Conservation (phyloP, 345 rosid species). For the Erucastrum elatum region DNA sequence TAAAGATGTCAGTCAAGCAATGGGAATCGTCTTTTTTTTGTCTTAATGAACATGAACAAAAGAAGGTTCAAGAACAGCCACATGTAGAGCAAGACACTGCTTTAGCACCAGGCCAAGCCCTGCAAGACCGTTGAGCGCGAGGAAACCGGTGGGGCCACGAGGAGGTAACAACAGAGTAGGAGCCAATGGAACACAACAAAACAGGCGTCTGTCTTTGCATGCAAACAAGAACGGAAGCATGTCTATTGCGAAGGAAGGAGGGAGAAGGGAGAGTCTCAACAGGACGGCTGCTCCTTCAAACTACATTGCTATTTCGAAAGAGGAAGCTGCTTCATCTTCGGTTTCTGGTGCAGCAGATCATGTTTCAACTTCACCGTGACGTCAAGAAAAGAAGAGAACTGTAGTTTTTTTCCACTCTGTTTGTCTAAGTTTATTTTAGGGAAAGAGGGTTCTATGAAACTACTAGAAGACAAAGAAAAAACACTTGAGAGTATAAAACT, state of each 20-base stretch:
- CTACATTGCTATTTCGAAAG: constrained; percentile 79
- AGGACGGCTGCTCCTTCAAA: constrained; percentile 77
- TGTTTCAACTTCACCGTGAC: constrained; percentile 72
- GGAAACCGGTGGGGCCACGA: constrained; percentile 70
- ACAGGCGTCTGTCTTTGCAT: constrained; percentile 80
- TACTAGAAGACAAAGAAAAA: constrained; percentile 12
- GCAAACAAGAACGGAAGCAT: constrained; percentile 75
- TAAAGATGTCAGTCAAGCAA: background rate
- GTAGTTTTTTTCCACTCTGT: constrained; percentile 16
- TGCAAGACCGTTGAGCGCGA: constrained; percentile 67
- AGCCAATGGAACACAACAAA: constrained; percentile 79
- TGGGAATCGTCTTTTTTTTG: background rate
- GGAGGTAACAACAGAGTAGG: constrained; percentile 62
- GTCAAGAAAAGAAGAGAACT: constrained; percentile 35
- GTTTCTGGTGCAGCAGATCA: constrained; percentile 62
- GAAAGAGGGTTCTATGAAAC: constrained; percentile 28
- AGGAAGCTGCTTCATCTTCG: constrained; percentile 67
- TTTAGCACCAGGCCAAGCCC: constrained; percentile 82
- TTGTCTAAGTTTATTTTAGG: constrained; percentile 28
- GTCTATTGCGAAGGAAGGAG: constrained; percentile 66
- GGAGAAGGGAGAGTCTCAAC: constrained; percentile 61
- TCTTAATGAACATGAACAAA: constrained; percentile 55
- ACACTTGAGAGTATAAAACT: constrained; percentile 31
- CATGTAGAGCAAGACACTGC: constrained; percentile 75
- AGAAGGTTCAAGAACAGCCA: constrained; percentile 86